phyloP scores from a whole-genome alignment of 805 yeast genomes.

The Cyberlindnera americana region DNA sequence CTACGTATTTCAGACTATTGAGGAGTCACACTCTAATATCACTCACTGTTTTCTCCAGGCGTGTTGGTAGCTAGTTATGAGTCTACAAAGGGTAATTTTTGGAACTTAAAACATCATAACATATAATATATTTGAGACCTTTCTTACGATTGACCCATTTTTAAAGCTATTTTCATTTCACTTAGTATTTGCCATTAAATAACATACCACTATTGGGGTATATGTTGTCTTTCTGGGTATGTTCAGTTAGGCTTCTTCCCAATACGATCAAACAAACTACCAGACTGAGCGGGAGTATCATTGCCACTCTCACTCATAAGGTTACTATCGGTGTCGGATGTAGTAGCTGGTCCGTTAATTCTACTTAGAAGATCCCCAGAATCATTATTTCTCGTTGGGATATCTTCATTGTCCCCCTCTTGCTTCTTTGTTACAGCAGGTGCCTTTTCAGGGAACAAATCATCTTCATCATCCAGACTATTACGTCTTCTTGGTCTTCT shows the following conservation, averaged over 20 bases:
- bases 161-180: no score
- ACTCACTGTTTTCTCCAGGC: no score
- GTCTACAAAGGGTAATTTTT: no score
- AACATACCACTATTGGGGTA: no score
- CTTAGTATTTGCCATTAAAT: no score
- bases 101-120: no score
- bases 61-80: no score
- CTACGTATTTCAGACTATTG: no score
- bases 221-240: no score
- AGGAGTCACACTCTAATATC: no score
- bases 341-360: background rate
- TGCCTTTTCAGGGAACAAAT: slow-evolving; percentile 23
- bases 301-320: background rate
- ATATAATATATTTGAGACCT: no score
- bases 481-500: slow-evolving; percentile 5
- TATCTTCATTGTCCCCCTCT: background rate
- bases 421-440: background rate
- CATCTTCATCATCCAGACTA: slow-evolving; percentile 16
- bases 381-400: background rate
- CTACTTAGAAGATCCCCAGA: slow-evolving; percentile 5
- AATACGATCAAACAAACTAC: slow-evolving; percentile 1
- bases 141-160: no score
- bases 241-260: background rate
- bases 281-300: background rate
- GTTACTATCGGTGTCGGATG: background rate